A percentile compares a stretch with the other conserved stretches of the same genome.
Conservation (phyloP, 2,329 filamentous ascomycete species). For the Xylaria sp. region DNA sequence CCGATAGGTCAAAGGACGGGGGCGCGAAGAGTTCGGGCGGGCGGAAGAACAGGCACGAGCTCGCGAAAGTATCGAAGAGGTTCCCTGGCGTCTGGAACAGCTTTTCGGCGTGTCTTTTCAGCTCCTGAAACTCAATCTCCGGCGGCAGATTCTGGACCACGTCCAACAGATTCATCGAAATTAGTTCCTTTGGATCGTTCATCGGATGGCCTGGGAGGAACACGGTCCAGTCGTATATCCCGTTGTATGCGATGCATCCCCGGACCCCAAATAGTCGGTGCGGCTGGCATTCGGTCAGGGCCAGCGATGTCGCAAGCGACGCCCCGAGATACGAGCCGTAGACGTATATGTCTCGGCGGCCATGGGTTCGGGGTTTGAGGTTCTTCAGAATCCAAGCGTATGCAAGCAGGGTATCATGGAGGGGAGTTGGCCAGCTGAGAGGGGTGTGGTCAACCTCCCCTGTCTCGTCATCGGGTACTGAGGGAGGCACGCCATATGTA, state of each 20-base stretch:
- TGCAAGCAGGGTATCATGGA: conserved; percentile 59
- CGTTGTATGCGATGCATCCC: conserved; percentile 60
- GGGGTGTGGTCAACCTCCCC: conserved; percentile 23
- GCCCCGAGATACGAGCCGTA: conserved; percentile 63
- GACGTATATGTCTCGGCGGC: conserved; percentile 49
- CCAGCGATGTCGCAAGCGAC: conserved; percentile 57
- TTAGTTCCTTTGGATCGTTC: conserved; percentile 37
- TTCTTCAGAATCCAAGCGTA: conserved; percentile 56
- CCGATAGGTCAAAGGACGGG: conserved; percentile 45
- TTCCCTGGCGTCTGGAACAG: conserved; percentile 54
- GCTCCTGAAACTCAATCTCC: conserved; percentile 40
- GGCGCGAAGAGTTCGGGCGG: conserved; percentile 52
- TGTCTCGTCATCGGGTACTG: conserved; percentile 2
- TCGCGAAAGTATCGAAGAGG: conserved; percentile 64
- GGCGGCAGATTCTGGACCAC: conserved; percentile 27
- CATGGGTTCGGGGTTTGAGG: conserved; percentile 41
- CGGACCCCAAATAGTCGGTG: conserved; percentile 51
- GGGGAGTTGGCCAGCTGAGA: conserved; percentile 56
- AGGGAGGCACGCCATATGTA: conserved; percentile 9
- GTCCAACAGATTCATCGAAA: conserved; percentile 17
- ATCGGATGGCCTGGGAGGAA: conserved; percentile 57
- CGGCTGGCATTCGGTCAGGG: conserved; percentile 57
- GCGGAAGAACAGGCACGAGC: conserved; percentile 61
- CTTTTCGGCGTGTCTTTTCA: conserved; percentile 40
- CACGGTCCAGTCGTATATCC: conserved; percentile 67